Percentiles rank a stretch among this genome's conserved stretches.
phyloP scores from a whole-genome alignment of 306 rosid species.

The Ceratonia siliqua region DNA sequence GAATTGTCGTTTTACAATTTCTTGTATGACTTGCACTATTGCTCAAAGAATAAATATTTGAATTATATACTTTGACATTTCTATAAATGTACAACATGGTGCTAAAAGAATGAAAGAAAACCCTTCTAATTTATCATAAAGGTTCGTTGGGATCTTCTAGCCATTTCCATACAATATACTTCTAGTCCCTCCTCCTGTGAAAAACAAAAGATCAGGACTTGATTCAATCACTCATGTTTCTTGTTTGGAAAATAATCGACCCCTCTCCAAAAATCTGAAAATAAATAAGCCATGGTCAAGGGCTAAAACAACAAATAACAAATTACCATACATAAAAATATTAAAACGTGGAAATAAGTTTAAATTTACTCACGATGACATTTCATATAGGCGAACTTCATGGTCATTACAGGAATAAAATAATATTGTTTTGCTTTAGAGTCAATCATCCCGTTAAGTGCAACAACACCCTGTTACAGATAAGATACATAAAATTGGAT shows the following conservation, averaged over 20 bases:
- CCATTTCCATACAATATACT: conserved; percentile 45
- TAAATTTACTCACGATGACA: conserved; percentile 50
- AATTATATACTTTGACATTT: too few relatives aligned
- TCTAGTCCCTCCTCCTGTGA: conserved; percentile 51
- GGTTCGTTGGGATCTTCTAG: neutral
- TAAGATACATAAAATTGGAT: neutral
- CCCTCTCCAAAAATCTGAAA: conserved; percentile 45
- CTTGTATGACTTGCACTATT: too few relatives aligned
- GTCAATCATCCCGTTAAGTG: conserved; percentile 40
- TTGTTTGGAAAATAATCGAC: conserved; percentile 39
- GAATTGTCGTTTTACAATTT: too few relatives aligned
- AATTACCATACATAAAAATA: neutral
- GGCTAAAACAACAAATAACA: too few relatives aligned
- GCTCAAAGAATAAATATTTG: too few relatives aligned
- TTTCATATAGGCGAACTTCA: conserved; percentile 45
- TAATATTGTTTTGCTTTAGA: conserved; percentile 37
- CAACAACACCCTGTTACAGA: conserved; percentile 42
- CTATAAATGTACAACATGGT: too few relatives aligned
- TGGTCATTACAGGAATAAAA: conserved; percentile 43
- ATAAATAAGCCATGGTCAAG: neutral
- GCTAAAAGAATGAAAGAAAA: too few relatives aligned
- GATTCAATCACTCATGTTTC: conserved; percentile 25
- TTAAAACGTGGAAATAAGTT: neutral
- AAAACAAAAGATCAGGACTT: conserved; percentile 45
- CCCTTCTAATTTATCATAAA: too few relatives aligned